Base-by-base conservation (phyloP, 306 rosid genomes). In the Carpinus fangiana region DNA sequence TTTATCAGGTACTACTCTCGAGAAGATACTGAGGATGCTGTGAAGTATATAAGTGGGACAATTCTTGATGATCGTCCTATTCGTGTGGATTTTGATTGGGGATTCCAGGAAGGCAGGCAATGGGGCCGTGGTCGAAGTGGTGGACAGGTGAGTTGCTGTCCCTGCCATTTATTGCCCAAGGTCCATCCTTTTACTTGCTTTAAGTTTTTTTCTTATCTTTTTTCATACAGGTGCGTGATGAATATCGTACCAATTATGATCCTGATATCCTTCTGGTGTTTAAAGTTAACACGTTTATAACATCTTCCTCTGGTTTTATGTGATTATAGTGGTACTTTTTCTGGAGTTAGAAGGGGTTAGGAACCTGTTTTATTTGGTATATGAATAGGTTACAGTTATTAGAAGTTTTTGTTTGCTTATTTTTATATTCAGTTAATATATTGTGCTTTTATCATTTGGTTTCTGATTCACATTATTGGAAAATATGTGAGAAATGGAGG, bases 81-180 rank as follows among this genome's bases (percentile, higher is more conserved):
- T 84, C 98, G 98, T 82, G 98, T 90, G 86, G 98, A 95, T 90
- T 95, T 95, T 86, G 99, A 95, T 71, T 95, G 99, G 99, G 99
- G 99, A 69, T 95, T 95, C 81, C 97, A 85, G 79, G 99, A 95
- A 23, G 99, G 99, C 12, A 88, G 99, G 81, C 99, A 95, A 82
- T 95, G 98, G 99, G 99, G 99, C 46, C 99, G 99, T 23, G 99
- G 99, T 73, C 90, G 97, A 80, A 93, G 98, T 84, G 99, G 99
- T 67, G 98, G 98, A 56, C 97, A 92, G 95, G 99, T 92, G 72
- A 75, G n/a, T 38, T 79, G 17, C 41, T 34, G 2, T 70, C 56
- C 43, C 70, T 54, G 13, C 41, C 66, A 34, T 75, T 48, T 75
- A 72, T 68, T 81, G 64, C 47, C 46, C 11, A 48, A 61, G 20